A percentile compares a stretch with the other conserved stretches of the same genome.
Conservation (phyloP, 2,329 filamentous ascomycete genomes). For the Pseudogymnoascus sp. region DNA sequence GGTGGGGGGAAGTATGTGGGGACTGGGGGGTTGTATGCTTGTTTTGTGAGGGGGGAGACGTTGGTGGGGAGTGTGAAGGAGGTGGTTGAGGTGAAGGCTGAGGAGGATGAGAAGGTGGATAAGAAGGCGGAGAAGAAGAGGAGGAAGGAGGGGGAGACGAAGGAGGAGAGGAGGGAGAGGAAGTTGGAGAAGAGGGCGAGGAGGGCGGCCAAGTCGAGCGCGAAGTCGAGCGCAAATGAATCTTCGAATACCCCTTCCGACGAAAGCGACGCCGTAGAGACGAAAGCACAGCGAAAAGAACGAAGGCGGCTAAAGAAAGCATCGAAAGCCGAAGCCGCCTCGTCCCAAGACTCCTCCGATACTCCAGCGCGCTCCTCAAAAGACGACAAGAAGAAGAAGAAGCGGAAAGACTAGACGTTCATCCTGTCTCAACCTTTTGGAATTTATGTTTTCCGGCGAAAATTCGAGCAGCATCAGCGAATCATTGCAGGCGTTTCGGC, state of each 20-base stretch:
- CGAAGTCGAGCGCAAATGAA: conserved; percentile 25
- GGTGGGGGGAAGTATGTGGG: conserved; percentile 50
- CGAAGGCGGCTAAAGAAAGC: conserved; percentile 29
- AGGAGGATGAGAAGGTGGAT: conserved; percentile 15
- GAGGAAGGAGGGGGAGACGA: conserved; percentile 20
- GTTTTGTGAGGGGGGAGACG: conserved; percentile 74
- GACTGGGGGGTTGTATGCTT: conserved; percentile 59
- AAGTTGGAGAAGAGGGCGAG: conserved; percentile 25
- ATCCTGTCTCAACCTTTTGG: not conserved
- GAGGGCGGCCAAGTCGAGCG: conserved; percentile 29
- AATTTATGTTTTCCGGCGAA: conserved; percentile 2
- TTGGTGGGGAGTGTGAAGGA: conserved; percentile 51
- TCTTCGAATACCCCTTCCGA: not conserved
- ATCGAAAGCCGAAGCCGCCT: conserved; percentile 12
- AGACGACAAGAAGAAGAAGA: conserved; percentile 25
- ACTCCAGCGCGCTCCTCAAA: conserved; percentile 7
- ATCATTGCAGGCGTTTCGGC: conserved; percentile 10
- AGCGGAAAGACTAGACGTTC: conserved; percentile 17
- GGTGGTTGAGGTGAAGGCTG: not conserved
- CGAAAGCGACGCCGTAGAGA: conserved; percentile 12
- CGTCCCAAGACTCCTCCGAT: not conserved
- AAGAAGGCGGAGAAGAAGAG: conserved; percentile 15
- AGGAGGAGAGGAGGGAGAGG: conserved; percentile 26
- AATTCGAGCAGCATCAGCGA: not conserved
- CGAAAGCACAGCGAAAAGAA: conserved; percentile 31